phyloP scores from a whole-genome alignment of 2,329 filamentous ascomycete species.

The Plectosphaerella plurivora region DNA sequence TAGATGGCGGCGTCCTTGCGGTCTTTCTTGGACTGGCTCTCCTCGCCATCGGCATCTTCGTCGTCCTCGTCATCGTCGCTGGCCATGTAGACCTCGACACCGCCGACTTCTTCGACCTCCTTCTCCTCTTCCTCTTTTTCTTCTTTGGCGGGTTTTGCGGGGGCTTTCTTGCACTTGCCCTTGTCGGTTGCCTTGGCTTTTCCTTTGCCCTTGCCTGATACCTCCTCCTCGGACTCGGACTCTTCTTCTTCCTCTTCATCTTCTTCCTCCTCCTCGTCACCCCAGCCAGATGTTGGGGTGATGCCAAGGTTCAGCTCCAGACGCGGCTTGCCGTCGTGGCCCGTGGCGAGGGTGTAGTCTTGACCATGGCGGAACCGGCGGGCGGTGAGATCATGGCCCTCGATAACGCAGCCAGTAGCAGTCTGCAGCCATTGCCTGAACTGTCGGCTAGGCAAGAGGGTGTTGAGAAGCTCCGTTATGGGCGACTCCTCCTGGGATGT shows the following conservation, averaged over 20 bases:
- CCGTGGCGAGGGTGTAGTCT: slow-evolving; percentile 91
- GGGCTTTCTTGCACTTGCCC: slow-evolving; percentile 20
- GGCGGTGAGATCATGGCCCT: slow-evolving; percentile 73
- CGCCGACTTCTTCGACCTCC: slow-evolving; percentile 59
- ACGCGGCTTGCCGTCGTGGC: slow-evolving; percentile 71
- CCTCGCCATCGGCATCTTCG: slow-evolving; percentile 25
- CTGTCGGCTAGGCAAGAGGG: slow-evolving; percentile 75
- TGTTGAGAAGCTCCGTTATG: slow-evolving; percentile 73
- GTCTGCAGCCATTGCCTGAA: slow-evolving; percentile 89
- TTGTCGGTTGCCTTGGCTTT: slow-evolving; percentile 26
- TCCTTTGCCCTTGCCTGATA: slow-evolving; percentile 22
- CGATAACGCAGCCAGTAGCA: slow-evolving; percentile 70
- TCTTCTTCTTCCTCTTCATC: slow-evolving; percentile 41
- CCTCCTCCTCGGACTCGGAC: slow-evolving; percentile 29
- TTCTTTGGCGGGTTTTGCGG: slow-evolving; percentile 7
- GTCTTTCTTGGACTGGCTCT: slow-evolving; percentile 65
- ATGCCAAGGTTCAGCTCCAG: slow-evolving; percentile 85
- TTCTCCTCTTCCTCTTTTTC: slow-evolving; percentile 19
- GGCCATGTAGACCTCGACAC: slow-evolving; percentile 91
- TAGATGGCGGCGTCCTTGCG: slow-evolving; percentile 75
- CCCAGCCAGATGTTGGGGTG: slow-evolving; percentile 84
- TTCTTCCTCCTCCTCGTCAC: slow-evolving; percentile 58
- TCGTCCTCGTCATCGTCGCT: slow-evolving; percentile 63
- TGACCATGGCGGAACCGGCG: slow-evolving; percentile 80
- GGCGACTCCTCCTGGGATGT: slow-evolving; percentile 44